phyloP scores from a whole-genome alignment of 2,329 filamentous ascomycete genomes.

The Fusarium subtropicale region DNA sequence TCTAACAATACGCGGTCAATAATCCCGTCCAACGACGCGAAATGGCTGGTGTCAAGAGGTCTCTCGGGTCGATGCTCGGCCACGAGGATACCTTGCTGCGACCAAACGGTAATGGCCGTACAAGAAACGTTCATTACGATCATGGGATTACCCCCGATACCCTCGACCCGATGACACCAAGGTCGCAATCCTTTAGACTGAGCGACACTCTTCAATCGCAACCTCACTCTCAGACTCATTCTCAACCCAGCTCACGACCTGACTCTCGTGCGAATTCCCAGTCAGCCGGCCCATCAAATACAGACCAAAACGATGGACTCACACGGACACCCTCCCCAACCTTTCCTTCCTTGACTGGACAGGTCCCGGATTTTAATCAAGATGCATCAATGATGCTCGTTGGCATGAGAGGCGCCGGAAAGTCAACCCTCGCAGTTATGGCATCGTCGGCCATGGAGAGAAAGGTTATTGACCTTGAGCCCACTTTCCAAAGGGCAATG shows the following conservation, averaged over 20 bases:
- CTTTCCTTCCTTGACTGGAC: slow-evolving; percentile 42
- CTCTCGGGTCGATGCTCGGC: slow-evolving; percentile 51
- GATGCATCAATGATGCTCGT: slow-evolving; percentile 79
- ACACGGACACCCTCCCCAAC: slow-evolving; percentile 45
- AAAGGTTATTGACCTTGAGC: slow-evolving; percentile 76
- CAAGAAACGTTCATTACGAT: slow-evolving; percentile 19
- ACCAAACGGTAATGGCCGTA: slow-evolving; percentile 32
- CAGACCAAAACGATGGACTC: slow-evolving; percentile 38
- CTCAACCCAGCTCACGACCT: slow-evolving; percentile 2
- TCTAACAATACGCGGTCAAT: slow-evolving; percentile 37
- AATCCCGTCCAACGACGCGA: slow-evolving; percentile 28
- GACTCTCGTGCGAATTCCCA: slow-evolving; percentile 30
- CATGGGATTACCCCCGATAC: slow-evolving; percentile 31
- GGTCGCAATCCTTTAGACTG: slow-evolving; percentile 22
- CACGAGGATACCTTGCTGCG: slow-evolving; percentile 43
- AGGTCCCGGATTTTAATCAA: slow-evolving; percentile 60
- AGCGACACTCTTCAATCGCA: slow-evolving; percentile 20
- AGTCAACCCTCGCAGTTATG: slow-evolving; percentile 80
- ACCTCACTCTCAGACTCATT: slow-evolving; percentile 22
- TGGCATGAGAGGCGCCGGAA: slow-evolving; percentile 79
- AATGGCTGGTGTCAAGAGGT: slow-evolving; percentile 57
- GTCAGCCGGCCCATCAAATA: slow-evolving; percentile 27
- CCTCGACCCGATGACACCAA: slow-evolving; percentile 32
- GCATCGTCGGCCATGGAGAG: slow-evolving; percentile 77
- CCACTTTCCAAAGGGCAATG: slow-evolving; percentile 72